Conservation (phyloP, 2,329 filamentous ascomycete genomes). For the Bipolaris zeicola region DNA sequence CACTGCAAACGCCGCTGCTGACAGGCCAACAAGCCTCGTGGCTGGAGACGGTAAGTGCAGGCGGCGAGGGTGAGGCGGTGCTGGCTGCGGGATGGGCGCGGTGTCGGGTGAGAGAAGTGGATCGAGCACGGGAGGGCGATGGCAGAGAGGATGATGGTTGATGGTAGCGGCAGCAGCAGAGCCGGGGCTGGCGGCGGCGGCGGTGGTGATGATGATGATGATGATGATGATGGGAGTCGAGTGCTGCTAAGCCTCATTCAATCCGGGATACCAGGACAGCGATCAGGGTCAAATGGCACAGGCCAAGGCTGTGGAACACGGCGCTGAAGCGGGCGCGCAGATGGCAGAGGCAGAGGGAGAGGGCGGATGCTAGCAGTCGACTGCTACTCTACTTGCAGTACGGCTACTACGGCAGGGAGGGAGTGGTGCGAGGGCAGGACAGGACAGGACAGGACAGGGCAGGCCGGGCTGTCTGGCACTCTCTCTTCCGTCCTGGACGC, state of each 20-base stretch:
- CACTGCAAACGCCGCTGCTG: not conserved
- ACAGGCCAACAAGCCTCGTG: not conserved
- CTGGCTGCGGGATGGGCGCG: not conserved
- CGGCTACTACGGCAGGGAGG: too few species aligned
- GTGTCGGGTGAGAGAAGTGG: not conserved
- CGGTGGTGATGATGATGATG: not conserved
- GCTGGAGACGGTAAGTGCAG: not conserved
- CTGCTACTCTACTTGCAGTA: too few species aligned
- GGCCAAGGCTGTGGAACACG: conserved; percentile 11
- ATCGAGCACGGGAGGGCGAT: not conserved
- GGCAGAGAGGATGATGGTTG: not conserved
- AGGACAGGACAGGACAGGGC: not conserved
- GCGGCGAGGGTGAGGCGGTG: not conserved
- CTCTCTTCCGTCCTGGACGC: not conserved
- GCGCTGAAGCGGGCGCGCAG: conserved; percentile 4
- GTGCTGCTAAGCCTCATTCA: conserved; percentile 18
- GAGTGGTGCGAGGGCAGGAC: not conserved
- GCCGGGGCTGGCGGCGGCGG: not conserved
- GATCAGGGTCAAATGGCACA: conserved; percentile 15
- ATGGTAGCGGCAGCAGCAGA: not conserved
- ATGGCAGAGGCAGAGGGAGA: not conserved
- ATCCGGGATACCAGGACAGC: conserved; percentile 10
- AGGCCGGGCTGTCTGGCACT: not conserved
- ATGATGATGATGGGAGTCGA: not conserved
- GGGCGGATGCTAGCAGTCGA: not conserved